Evolutionary conservation across 1,284 basidiomycete genomes (phyloP).

Genomic region (Ceratobasidium sp.): DNA sequence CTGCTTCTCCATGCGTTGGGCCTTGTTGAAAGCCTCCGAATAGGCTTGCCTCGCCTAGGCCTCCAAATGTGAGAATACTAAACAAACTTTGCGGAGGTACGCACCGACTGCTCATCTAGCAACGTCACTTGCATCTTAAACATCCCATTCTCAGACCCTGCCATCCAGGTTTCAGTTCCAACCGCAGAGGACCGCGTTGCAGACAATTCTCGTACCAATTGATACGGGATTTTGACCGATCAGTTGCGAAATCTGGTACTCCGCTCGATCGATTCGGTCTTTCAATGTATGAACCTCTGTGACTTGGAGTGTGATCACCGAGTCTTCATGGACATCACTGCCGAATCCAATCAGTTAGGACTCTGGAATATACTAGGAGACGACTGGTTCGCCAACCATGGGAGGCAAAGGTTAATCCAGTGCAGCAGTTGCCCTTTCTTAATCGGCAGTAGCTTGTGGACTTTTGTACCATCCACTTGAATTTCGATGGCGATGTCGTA

Average conservation of each 20-base stretch:
- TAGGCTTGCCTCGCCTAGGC: neutral
- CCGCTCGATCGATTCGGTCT: neutral
- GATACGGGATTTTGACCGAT: neutral
- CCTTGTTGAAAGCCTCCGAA: neutral
- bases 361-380: neutral
- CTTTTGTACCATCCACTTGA: neutral
- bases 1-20: neutral
- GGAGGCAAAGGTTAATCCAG: neutral
- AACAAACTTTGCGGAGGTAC: neutral
- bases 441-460: conserved; percentile 5
- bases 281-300: neutral
- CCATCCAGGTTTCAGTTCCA: neutral
- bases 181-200: neutral
- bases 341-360: neutral
- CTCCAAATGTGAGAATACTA: neutral
- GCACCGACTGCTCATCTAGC: neutral
- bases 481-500: conserved; percentile 2
- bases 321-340: neutral
- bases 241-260: neutral
- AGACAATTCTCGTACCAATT: neutral
- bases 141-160: neutral
- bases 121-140: neutral
- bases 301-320: neutral
- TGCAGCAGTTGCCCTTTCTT: neutral
- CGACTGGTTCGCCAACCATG: neutral